A percentile compares a stretch with the other conserved stretches of the same genome.
Conservation (phyloP, 2,329 filamentous ascomycete species). For the Colletotrichum sp. region DNA sequence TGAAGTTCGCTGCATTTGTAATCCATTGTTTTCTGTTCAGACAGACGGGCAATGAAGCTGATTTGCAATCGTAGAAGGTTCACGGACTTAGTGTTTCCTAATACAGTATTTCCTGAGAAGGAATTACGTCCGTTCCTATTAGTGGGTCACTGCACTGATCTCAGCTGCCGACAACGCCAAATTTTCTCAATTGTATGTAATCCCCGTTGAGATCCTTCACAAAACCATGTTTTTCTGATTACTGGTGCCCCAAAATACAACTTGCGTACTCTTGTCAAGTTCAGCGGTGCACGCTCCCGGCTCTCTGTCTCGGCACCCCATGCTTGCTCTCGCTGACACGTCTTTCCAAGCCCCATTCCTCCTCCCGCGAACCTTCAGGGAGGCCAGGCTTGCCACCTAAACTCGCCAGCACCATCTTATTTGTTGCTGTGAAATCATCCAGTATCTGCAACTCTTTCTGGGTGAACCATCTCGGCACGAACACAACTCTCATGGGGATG, state of each 20-base stretch:
- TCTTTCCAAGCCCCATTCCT: constrained; percentile 26
- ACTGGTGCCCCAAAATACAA: too few species aligned
- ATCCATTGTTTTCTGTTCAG: neutral
- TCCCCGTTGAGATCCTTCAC: fast-evolving
- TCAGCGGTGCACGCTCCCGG: constrained; percentile 24
- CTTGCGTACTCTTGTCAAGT: fast-evolving
- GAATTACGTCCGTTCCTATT: neutral
- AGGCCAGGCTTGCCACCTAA: constrained; percentile 52
- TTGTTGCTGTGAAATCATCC: constrained; percentile 59
- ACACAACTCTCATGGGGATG: constrained; percentile 56
- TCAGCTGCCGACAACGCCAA: neutral
- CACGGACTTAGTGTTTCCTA: neutral
- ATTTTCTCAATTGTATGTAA: fast-evolving
- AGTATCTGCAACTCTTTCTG: constrained; percentile 51
- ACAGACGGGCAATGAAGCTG: neutral
- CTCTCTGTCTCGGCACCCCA: constrained; percentile 26
- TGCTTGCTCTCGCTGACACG: constrained; percentile 18
- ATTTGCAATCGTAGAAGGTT: neutral
- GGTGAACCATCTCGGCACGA: constrained; percentile 56
- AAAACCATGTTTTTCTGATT: fast-evolving
- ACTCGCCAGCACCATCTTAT: constrained; percentile 56
- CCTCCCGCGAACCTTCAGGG: constrained; percentile 29
- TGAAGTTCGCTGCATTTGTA: neutral
- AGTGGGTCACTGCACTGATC: neutral
- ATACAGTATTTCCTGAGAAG: neutral